Evolutionary conservation across 495 filamentous ascomycete species (phyloP).

Genomic region (Xylaria telfairii): DNA sequence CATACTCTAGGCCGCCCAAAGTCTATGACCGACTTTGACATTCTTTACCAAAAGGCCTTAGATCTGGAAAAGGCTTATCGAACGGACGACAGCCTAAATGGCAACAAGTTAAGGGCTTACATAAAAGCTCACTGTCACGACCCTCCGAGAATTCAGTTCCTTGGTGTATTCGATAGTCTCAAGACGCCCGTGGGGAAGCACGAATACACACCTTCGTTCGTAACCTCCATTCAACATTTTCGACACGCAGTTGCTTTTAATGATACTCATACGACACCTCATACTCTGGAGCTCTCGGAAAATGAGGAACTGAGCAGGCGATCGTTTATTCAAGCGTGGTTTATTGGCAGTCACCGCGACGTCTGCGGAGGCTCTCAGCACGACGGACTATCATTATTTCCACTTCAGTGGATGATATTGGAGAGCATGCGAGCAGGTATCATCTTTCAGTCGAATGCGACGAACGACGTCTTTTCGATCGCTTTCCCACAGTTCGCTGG

Average conservation of each 20-base stretch:
- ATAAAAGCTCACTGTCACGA: not conserved
- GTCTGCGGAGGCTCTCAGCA: conserved; percentile 24
- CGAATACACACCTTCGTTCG: conserved; percentile 2
- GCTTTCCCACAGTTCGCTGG: conserved; percentile 10
- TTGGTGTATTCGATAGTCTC: not conserved
- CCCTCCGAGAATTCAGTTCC: not conserved
- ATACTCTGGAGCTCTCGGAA: not conserved
- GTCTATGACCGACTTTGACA: not conserved
- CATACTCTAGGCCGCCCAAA: not conserved
- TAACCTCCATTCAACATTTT: not conserved
- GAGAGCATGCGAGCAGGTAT: conserved; percentile 36
- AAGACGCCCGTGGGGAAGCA: not conserved
- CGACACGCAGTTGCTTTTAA: conserved; percentile 8
- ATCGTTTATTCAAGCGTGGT: conserved; percentile 6
- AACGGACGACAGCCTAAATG: conserved; percentile 1
- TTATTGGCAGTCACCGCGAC: not conserved
- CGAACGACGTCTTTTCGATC: not conserved
- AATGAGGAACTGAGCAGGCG: not conserved
- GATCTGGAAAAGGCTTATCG: not conserved
- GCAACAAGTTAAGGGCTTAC: not conserved
- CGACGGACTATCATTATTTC: conserved; percentile 41
- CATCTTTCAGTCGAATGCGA: not conserved
- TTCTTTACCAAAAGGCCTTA: not conserved
- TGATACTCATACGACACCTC: not conserved
- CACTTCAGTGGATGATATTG: conserved; percentile 43